Percentiles rank a stretch among this genome's conserved stretches.
Evolutionary conservation across 208 protist species (phyloP).

Genomic region (Trypanosoma scelopori): DNA sequence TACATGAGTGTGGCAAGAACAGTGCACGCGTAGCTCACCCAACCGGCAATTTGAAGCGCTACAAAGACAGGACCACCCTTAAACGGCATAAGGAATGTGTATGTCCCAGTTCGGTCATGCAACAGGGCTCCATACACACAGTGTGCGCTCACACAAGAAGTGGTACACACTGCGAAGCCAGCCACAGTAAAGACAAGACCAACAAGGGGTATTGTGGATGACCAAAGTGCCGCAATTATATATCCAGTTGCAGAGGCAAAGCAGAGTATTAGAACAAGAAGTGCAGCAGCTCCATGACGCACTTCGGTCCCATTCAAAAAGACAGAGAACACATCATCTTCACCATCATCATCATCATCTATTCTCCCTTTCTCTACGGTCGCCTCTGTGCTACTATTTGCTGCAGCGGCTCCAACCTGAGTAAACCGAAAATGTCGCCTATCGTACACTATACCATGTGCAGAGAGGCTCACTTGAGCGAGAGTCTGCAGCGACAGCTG

Average conservation of each 20-base stretch:
- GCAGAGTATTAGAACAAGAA: slow-evolving; percentile 66
- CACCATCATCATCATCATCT: neutral
- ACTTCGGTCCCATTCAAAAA: slow-evolving; percentile 9
- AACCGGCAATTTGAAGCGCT: slow-evolving; percentile 56
- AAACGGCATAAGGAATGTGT: slow-evolving; percentile 78
- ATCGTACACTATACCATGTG: slow-evolving; percentile 10
- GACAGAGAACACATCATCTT: slow-evolving; percentile 6
- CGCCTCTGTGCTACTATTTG: neutral
- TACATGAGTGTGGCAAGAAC: slow-evolving; percentile 65
- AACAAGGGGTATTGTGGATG: slow-evolving; percentile 30
- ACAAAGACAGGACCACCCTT: slow-evolving; percentile 63
- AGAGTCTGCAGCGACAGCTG: slow-evolving; percentile 58
- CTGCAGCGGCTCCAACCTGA: neutral
- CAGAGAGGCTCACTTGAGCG: slow-evolving; percentile 15
- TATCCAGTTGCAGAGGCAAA: slow-evolving; percentile 57
- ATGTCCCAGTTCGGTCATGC: slow-evolving; percentile 37
- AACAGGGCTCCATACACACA: slow-evolving; percentile 66
- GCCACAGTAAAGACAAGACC: slow-evolving; percentile 48
- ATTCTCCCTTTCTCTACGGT: neutral
- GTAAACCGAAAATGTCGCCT: neutral
- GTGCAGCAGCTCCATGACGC: slow-evolving; percentile 40
- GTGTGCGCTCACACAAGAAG: slow-evolving; percentile 64
- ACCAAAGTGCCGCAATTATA: slow-evolving; percentile 57
- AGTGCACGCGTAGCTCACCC: slow-evolving; percentile 48
- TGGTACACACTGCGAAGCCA: slow-evolving; percentile 56